Evolutionary conservation across 169 alveolate genomes (phyloP).

Genomic region (Eimeria falciformis): DNA sequence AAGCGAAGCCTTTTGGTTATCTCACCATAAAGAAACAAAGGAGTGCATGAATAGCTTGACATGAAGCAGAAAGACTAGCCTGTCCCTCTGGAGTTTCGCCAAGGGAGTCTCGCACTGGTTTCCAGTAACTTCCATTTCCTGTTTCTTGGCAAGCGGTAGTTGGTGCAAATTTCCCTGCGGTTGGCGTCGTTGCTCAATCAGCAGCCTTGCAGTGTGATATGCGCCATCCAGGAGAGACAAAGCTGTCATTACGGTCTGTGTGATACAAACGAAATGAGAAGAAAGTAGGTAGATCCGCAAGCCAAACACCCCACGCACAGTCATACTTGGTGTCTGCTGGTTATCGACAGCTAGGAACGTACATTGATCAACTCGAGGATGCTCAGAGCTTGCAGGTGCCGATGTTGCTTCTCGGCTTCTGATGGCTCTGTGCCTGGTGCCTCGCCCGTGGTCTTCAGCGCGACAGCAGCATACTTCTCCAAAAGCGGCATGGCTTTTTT

Average conservation of each 20-base stretch:
- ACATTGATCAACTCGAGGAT: conserved; percentile 54
- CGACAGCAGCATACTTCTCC: conserved; percentile 38
- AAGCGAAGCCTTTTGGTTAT: background rate
- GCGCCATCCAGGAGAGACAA: conserved; percentile 62
- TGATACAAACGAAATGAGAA: background rate
- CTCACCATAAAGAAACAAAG: conserved; percentile 44
- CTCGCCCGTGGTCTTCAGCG: background rate
- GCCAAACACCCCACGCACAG: background rate
- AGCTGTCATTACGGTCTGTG: conserved; percentile 54
- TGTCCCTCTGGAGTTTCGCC: conserved; percentile 18
- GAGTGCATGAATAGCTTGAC: conserved; percentile 61
- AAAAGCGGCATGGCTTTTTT: conserved; percentile 59
- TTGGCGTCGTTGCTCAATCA: conserved; percentile 55
- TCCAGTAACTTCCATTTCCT: background rate
- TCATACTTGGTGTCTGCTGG: too few relatives aligned
- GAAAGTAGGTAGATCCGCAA: background rate
- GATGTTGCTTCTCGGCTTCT: conserved; percentile 36
- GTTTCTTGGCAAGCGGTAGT: background rate
- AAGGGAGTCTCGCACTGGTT: conserved; percentile 16
- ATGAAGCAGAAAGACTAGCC: conserved; percentile 38
- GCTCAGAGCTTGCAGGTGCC: conserved; percentile 23
- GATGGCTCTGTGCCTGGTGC: conserved; percentile 22
- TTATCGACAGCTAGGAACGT: background rate
- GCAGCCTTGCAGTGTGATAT: conserved; percentile 56
- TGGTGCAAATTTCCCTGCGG: background rate